Base-by-base conservation (phyloP, 2,329 filamentous ascomycete genomes). In the Scorias spongiosa region DNA sequence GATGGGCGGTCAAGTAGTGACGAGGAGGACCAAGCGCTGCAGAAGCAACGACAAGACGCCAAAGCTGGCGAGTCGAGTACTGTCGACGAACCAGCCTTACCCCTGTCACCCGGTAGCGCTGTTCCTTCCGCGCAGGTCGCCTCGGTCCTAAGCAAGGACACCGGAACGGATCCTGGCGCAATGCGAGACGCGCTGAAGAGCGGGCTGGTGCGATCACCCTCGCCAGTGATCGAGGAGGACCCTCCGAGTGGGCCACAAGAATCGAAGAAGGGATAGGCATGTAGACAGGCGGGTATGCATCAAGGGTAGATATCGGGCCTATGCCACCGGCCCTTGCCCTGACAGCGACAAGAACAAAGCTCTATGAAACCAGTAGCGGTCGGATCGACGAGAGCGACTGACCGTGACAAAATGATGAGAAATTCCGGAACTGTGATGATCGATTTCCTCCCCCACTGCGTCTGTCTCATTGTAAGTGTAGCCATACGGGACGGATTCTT, bases 1-100 rank as follows among this genome's bases (percentile, higher is more conserved):
- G 65, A 65, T 46, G 63, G 62, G 40, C 65, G 59, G 48, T 42
- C 57, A 14, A 54, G 54, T 26, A 60, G 57, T 46, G 62, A 59
- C 42, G 61, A 58, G 39, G 57, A 63, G 37, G 61, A 63, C 34
- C 60, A 63, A 36, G 54, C 41, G 39, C 48, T 54, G 38, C 38
- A 28, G 14, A 12, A 15, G 38, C 38, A 12, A 18, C 38, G 20
- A 18, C 38, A 40, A 10, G 38, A 28, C 10, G 38, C 14, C 5
- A 17, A 40, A 28, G 38, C 20, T 26, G 38, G 14, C 12, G 38
- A 17, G 11, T 18, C 12, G 12, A 28, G 18, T 40, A 11, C 18
- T 5, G 34, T 37, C 34, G 17, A n/a, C 34, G 38, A 40, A 7
- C 10, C 38, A 20, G 43, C 54, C 9, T 44, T 57, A 10, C 54